Evolutionary conservation across 495 filamentous ascomycete species (phyloP).

Genomic region (Hypoxylon trugodes): DNA sequence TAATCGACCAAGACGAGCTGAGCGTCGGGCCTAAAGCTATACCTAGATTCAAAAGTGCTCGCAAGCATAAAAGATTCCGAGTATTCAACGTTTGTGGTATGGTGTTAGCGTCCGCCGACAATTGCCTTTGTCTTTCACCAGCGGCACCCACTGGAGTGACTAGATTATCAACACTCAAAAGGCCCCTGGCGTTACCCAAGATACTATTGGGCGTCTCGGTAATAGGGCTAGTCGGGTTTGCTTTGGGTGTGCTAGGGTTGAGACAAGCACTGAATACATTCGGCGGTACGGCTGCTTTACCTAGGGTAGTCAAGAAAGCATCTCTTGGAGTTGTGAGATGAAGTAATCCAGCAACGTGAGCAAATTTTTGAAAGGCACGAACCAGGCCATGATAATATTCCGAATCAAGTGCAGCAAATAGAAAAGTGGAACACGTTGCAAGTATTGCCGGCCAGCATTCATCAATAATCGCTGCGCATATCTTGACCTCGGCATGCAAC

Average conservation of each 20-base stretch:
- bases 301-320: constrained; percentile 92
- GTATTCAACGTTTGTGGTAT: constrained; percentile 72
- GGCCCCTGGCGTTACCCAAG: constrained; percentile 68
- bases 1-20: constrained; percentile 83
- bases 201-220: constrained; percentile 61
- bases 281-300: constrained; percentile 88
- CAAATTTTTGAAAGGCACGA: constrained; percentile 93
- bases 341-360: constrained; percentile 91
- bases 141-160: constrained; percentile 58
- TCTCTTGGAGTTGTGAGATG: constrained; percentile 86
- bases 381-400: constrained; percentile 94
- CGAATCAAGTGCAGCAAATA: constrained; percentile 90
- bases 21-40: constrained; percentile 93
- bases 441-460: constrained; percentile 96
- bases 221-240: constrained; percentile 51
- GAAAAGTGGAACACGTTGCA: constrained; percentile 91
- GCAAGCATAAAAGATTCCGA: constrained; percentile 86
- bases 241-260: constrained; percentile 51
- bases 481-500: constrained; percentile 71
- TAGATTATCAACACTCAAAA: constrained; percentile 71
- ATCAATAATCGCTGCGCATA: constrained; percentile 82
- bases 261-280: constrained; percentile 71
- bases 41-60: constrained; percentile 90
- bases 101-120: constrained; percentile 55
- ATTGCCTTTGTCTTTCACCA: constrained; percentile 61